Evolutionary conservation across 2,329 filamentous ascomycete genomes (phyloP), one percentile per base, ranked within the genome.

Genomic region (Trichoderma gracile): DNA sequence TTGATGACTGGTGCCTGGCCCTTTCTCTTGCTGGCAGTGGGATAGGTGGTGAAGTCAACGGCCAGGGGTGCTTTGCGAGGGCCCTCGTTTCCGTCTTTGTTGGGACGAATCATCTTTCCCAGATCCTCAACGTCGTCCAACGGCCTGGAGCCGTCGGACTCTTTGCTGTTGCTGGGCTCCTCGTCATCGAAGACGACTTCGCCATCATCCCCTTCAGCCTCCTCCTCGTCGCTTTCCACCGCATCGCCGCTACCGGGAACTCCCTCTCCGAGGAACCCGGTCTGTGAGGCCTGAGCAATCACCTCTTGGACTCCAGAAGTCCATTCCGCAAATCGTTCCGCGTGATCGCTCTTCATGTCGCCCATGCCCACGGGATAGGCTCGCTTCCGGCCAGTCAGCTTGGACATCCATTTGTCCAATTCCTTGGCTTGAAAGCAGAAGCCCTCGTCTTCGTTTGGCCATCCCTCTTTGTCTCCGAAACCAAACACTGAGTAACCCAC

Each of bases 331-430:
- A 98, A 76, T 27, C 90, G 82, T 55, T 84, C 77, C 21, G 81
- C 79, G 21, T 87, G 86, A 73, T 95, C 90, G n/a, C 78, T 82
- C 77, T 93, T 96, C 64, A 90, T 85, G 76, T 98, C 93, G 2
- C 90, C 92, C 82, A 94, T 89, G 5, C 95, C 95, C 7, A 98
- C 80, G 0, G 94, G 94, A 71, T 90, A 98, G 0, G 92, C 93
- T 73, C 93, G 84, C 78, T 94, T 97, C 67, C 89, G 86, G 1
- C 86, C 89, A 0, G 93, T 97, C 71, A 99, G 78, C 74, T 93
- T 96, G n/a, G 94, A 93, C 90, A 99, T 91, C 94, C 95, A 98
- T 74, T 88, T 93, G 74, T 99, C 94, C 3, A 96, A 82, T 69
- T 97, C 89, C 72, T 89, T 91, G 1, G 94, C 94, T 74, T 98